Percentiles rank a stretch among this genome's conserved stretches.
Conservation (phyloP, 805 yeast species). For the Pichia deserticola region DNA sequence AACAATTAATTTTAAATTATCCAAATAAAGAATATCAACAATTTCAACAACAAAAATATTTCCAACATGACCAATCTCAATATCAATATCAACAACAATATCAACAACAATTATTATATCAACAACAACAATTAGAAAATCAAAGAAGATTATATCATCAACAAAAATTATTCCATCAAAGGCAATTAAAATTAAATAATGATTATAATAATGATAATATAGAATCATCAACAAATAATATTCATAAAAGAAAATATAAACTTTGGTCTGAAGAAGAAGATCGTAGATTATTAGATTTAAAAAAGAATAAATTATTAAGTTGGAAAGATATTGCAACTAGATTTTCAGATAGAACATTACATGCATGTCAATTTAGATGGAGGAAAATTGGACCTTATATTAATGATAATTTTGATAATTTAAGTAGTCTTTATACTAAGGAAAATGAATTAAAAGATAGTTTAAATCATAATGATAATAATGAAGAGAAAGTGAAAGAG, state of each 20-base stretch:
- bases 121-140: neutral
- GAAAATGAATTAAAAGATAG: too few species aligned
- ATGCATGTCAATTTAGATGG: constrained; percentile 16
- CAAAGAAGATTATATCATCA: neutral
- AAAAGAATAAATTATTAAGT: constrained; percentile 4
- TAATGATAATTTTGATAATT: neutral
- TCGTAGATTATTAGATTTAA: constrained; percentile 4
- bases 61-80: too few species aligned
- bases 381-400: constrained; percentile 9
- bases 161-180: neutral
- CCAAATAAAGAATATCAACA: too few species aligned
- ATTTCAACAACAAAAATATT: too few species aligned
- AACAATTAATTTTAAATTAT: too few species aligned
- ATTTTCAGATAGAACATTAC: constrained; percentile 12
- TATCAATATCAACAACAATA: too few species aligned
- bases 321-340: constrained; percentile 12
- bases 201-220: neutral
- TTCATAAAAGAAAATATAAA: constrained; percentile 8
- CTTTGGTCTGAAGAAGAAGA: constrained; percentile 14
- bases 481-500: neutral
- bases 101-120: neutral
- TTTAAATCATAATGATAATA: neutral
- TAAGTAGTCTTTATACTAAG: neutral
- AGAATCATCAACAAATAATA: neutral
- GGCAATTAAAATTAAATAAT: neutral